Conservation (phyloP, 768 basidiomycete species). For the Pilatotrama ljubarskyi region DNA sequence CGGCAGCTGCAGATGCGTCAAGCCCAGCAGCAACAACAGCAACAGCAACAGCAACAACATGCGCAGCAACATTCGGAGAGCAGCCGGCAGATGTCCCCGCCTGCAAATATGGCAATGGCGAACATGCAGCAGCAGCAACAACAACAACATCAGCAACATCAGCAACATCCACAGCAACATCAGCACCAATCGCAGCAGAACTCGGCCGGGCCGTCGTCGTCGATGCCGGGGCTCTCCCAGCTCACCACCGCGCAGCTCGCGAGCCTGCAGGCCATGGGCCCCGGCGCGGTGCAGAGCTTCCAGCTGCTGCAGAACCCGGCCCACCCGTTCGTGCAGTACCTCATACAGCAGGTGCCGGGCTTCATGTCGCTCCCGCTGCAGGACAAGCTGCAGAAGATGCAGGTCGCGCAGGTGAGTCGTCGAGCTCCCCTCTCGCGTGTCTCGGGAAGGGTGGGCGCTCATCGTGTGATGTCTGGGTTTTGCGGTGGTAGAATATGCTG, state of each 20-base stretch:
- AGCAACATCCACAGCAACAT: conserved; percentile 11
- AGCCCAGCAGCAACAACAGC: conserved; percentile 23
- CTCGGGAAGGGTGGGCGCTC: not conserved
- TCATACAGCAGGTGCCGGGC: conserved; percentile 50
- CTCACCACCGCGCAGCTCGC: conserved; percentile 21
- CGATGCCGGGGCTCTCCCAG: conserved; percentile 9
- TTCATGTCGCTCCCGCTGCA: conserved; percentile 53
- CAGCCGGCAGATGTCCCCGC: no score
- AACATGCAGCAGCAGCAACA: conserved; percentile 25
- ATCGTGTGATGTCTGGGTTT: not conserved
- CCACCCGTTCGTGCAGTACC: conserved; percentile 60
- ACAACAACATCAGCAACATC: conserved; percentile 23
- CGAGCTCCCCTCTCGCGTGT: not conserved
- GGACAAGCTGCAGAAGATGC: conserved; percentile 62
- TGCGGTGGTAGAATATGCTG: conserved; percentile 23
- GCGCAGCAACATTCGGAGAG: no score
- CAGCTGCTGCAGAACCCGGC: conserved; percentile 52
- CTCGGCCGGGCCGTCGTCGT: conserved; percentile 19
- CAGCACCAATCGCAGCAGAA: not conserved
- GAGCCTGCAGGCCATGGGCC: conserved; percentile 27
- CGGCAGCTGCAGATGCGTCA: conserved; percentile 39
- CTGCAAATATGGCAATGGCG: no score
- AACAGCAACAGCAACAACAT: conserved; percentile 18
- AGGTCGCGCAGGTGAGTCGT: conserved; percentile 48
- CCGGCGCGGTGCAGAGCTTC: conserved; percentile 44